A percentile compares a stretch with the other conserved stretches of the same genome.
phyloP scores from a whole-genome alignment of 495 filamentous ascomycete species.

The Talaromyces wortmannii region DNA sequence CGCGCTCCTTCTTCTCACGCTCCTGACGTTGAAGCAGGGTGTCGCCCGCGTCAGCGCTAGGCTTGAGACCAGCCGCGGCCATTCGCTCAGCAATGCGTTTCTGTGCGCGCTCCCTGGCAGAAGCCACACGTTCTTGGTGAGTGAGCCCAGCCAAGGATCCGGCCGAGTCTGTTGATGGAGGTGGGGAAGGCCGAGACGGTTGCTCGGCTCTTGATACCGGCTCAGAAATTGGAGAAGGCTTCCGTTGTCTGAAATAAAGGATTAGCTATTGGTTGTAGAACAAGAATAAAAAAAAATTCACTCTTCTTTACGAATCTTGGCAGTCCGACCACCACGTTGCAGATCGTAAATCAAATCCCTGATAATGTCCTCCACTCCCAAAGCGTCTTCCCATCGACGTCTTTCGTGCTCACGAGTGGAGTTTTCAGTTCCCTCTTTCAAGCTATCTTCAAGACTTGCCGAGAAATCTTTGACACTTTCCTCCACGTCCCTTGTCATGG shows the following conservation, averaged over 20 bases:
- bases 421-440: constrained; percentile 73
- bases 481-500: constrained; percentile 94
- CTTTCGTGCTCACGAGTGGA: constrained; percentile 76
- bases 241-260: neutral
- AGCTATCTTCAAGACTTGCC: constrained; percentile 71
- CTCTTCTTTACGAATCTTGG: constrained; percentile 71
- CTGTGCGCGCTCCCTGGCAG: constrained; percentile 94
- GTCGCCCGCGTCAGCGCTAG: constrained; percentile 62
- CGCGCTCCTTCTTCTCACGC: constrained; percentile 79
- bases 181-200: constrained; percentile 31
- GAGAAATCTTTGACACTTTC: constrained; percentile 92
- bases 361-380: constrained; percentile 94
- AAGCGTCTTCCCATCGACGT: constrained; percentile 91
- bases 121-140: constrained; percentile 87
- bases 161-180: constrained; percentile 33
- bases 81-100: constrained; percentile 97
- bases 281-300: constrained; percentile 20
- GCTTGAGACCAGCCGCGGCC: constrained; percentile 85
- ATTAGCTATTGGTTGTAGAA: neutral
- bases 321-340: constrained; percentile 72
- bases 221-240: neutral
- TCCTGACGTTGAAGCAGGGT: constrained; percentile 77
- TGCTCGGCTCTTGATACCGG: constrained; percentile 11
- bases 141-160: constrained; percentile 64
- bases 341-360: constrained; percentile 97